These are phyloP conservation scores for Pontederia crassipes DNA, from an alignment of 176 grass and related monocot genomes.

Conservation along the genomic window DNA sequence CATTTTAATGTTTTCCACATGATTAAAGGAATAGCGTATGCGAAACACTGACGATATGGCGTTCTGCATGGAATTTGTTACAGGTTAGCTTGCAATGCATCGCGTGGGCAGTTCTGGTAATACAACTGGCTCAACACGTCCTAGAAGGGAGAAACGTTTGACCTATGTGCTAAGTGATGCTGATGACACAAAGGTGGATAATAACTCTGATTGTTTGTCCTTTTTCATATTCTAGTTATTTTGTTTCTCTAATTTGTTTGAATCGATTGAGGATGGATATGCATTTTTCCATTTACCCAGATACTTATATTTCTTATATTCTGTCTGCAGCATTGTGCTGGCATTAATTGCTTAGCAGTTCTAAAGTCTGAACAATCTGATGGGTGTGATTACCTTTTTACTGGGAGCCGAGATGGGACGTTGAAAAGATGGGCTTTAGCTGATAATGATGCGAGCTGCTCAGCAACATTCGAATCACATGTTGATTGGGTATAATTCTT, in stretches of 20 bases:
- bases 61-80: conserved; percentile 8
- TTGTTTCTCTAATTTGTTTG: not conserved
- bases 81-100: conserved; percentile 63
- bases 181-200: conserved; percentile 72
- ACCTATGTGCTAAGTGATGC: conserved; percentile 90
- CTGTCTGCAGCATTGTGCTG: conserved; percentile 74
- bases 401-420: conserved; percentile 84
- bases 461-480: conserved; percentile 93
- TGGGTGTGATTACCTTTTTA: conserved; percentile 78
- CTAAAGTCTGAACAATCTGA: conserved; percentile 48
- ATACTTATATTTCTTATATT: conserved; percentile 16
- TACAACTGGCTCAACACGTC: conserved; percentile 55
- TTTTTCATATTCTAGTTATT: not conserved
- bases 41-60: not conserved
- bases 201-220: too few species aligned
- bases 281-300: conserved; percentile 2
- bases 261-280: not conserved
- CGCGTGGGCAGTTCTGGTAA: conserved; percentile 84
- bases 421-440: conserved; percentile 87
- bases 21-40: too few species aligned
- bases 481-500: conserved; percentile 75
- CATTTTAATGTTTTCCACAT: too few species aligned
- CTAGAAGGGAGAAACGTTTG: conserved; percentile 90
- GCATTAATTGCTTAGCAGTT: conserved; percentile 81
- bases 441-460: conserved; percentile 51